phyloP scores from a whole-genome alignment of 257 asterid genomes.

The Cynanchum wilfordii region DNA sequence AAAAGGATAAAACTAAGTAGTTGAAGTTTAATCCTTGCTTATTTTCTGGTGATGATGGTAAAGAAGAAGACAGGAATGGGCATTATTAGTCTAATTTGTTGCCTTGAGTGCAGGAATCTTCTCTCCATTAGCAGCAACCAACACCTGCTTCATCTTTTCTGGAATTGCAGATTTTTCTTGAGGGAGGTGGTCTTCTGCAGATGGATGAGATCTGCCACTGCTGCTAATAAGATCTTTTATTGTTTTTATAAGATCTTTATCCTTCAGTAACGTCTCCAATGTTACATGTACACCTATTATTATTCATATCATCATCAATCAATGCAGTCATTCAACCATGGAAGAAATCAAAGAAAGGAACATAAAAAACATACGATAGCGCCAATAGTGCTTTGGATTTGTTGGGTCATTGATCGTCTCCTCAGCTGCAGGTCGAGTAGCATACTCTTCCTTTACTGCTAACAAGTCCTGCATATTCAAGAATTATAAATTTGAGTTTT shows the following conservation, averaged over 20 bases:
- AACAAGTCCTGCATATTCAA: conserved; percentile 64
- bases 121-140: conserved; percentile 18
- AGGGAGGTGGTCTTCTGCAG: too few relatives aligned
- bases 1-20: too few relatives aligned
- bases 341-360: neutral
- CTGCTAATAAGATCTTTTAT: conserved; percentile 61
- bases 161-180: conserved; percentile 17
- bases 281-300: conserved; percentile 79
- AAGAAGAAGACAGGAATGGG: conserved; percentile 8
- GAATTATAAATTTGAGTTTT: neutral
- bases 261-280: conserved; percentile 74
- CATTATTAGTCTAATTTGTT: conserved; percentile 16
- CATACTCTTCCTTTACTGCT: conserved; percentile 80
- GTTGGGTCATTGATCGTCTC: conserved; percentile 98
- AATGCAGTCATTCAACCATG: neutral
- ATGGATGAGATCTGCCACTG: conserved; percentile 70
- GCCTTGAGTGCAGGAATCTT: conserved; percentile 15
- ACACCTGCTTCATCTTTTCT: conserved; percentile 23
- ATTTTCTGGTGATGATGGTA: too few relatives aligned
- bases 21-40: too few relatives aligned
- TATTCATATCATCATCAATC: neutral
- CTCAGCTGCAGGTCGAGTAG: conserved; percentile 76
- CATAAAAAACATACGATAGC: conserved; percentile 52
- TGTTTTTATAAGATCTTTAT: conserved; percentile 43
- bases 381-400: conserved; percentile 95